Percentiles rank a stretch among this genome's conserved stretches.
These are phyloP conservation scores for Fraxinus americana DNA, from an alignment of 257 asterid genomes.

Conservation along the genomic window DNA sequence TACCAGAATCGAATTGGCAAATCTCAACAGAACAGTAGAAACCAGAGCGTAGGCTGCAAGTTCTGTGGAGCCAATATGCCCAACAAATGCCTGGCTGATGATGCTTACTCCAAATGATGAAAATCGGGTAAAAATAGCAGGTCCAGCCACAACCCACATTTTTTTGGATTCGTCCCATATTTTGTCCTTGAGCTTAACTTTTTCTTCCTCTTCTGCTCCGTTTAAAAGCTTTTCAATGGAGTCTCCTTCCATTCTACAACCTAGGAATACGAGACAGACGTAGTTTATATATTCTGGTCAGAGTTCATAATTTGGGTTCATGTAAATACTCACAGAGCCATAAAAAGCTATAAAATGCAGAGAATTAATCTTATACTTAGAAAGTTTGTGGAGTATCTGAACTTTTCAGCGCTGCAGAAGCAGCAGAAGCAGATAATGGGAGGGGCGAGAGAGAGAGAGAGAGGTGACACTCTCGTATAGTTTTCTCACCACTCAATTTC, in stretches of 20 bases:
- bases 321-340: no score
- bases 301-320: no score
- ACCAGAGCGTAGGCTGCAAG: conserved; percentile 68
- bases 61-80: conserved; percentile 62
- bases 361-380: no score
- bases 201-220: conserved; percentile 21
- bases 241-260: conserved; percentile 35
- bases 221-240: conserved; percentile 23
- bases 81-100: conserved; percentile 70
- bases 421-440: no score
- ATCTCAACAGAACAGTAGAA: conserved; percentile 50
- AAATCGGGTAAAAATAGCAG: conserved; percentile 60
- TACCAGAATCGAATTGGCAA: conserved; percentile 62
- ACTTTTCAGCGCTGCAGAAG: no score
- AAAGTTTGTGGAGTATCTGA: no score
- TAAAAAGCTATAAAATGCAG: no score
- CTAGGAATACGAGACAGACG: not conserved
- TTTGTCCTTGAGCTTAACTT: conserved; percentile 15
- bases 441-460: no score
- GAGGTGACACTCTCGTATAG: no score
- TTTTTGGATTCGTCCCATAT: conserved; percentile 57
- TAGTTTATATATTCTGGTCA: not conserved
- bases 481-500: no score
- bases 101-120: conserved; percentile 48
- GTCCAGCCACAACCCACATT: conserved; percentile 73